These are phyloP conservation scores for Penicillium digitatum DNA, from an alignment of 2,329 filamentous ascomycete species.

Conservation along the genomic window DNA sequence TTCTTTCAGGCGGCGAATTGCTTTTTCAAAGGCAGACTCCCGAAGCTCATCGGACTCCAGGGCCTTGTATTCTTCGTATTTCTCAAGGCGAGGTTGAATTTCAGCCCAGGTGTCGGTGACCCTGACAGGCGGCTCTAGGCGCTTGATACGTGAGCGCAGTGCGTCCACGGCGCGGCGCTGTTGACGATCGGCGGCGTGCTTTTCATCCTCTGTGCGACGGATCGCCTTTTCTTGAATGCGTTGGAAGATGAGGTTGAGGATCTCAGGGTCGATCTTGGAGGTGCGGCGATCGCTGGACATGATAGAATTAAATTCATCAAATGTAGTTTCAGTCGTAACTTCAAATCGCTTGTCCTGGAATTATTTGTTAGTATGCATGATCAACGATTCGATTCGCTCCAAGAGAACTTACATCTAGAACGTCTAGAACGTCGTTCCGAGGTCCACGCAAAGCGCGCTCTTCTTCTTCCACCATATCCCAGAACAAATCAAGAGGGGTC, in stretches of 20 bases:
- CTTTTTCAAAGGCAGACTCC: constrained; percentile 82
- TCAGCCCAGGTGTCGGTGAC: constrained; percentile 82
- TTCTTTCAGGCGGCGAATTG: constrained; percentile 83
- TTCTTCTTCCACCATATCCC: constrained; percentile 92
- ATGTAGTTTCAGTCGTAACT: constrained; percentile 76
- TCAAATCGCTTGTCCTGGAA: constrained; percentile 83
- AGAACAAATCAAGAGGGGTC: constrained; percentile 85
- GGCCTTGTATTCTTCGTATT: constrained; percentile 77
- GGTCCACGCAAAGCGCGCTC: constrained; percentile 78
- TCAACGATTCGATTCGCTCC: neutral
- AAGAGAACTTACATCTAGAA: constrained; percentile 68
- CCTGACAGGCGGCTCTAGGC: constrained; percentile 77
- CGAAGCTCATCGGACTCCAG: constrained; percentile 79
- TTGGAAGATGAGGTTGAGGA: constrained; percentile 76
- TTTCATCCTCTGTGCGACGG: constrained; percentile 79
- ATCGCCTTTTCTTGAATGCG: constrained; percentile 82
- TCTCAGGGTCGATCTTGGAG: constrained; percentile 77
- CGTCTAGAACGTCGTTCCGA: constrained; percentile 79
- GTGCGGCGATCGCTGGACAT: constrained; percentile 84
- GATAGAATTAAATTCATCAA: constrained; percentile 80
- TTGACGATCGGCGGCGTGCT: constrained; percentile 73
- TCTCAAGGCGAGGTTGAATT: constrained; percentile 73
- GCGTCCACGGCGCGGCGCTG: constrained; percentile 81
- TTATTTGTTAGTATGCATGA: constrained; percentile 35
- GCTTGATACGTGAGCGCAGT: constrained; percentile 81